A percentile compares a stretch with the other conserved stretches of the same genome.
Evolutionary conservation across 148 eudicot genomes (phyloP).

Genomic region (Heliamphora exappendiculata): DNA sequence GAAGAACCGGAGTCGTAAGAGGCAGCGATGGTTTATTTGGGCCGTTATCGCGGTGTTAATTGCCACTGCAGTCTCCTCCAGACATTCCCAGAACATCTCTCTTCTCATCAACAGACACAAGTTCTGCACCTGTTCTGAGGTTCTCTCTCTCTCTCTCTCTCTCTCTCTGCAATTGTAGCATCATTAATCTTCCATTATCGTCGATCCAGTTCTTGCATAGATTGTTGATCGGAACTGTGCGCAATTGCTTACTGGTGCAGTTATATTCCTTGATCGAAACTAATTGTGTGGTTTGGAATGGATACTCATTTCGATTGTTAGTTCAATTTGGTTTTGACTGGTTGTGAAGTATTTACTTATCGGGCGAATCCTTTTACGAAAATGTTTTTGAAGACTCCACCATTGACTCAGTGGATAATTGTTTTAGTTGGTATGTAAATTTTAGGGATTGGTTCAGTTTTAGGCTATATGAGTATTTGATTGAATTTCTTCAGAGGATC

Average conservation of each 20-base stretch:
- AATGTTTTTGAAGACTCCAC: not conserved
- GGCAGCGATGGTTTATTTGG: slow-evolving; percentile 29
- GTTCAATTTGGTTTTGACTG: not conserved
- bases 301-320: not conserved
- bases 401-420: not conserved
- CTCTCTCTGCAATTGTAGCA: slow-evolving; percentile 1
- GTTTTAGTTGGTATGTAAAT: not conserved
- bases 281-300: not conserved
- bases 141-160: slow-evolving; percentile 19
- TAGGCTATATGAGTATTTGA: not conserved
- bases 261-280: not conserved
- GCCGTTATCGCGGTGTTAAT: slow-evolving; percentile 37
- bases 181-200: not conserved
- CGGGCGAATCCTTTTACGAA: not conserved
- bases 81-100: slow-evolving; percentile 16
- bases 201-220: not conserved
- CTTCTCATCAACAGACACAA: slow-evolving; percentile 18
- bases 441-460: not conserved
- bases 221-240: too few species aligned
- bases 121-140: slow-evolving; percentile 52
- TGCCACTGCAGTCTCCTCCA: slow-evolving; percentile 21
- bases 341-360: not conserved
- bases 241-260: too few species aligned
- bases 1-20: slow-evolving; percentile 17
- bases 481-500: not conserved